Conservation (phyloP, 495 filamentous ascomycete species). For the Trichoderma gamsii region DNA sequence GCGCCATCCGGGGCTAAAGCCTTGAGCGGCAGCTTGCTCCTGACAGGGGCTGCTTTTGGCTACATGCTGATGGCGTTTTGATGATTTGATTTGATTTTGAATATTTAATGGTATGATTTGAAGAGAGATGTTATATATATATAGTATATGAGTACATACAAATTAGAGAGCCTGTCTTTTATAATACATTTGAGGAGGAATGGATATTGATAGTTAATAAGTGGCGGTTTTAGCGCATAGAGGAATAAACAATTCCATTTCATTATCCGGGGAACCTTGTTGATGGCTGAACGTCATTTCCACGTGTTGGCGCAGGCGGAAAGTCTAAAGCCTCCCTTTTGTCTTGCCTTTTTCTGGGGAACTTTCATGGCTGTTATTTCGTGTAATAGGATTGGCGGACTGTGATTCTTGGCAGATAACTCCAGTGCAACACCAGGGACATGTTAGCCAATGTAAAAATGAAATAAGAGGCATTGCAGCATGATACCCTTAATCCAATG, state of each 20-base stretch:
- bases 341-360: background rate
- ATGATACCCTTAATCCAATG: too few species aligned
- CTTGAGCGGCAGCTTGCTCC: background rate
- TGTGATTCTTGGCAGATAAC: background rate
- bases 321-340: constrained; percentile 8
- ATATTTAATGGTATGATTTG: constrained; percentile 5
- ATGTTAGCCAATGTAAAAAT: background rate
- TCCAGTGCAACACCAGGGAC: background rate
- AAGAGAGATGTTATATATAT: constrained; percentile 1
- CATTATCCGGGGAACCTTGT: background rate
- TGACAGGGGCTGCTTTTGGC: background rate
- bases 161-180: background rate
- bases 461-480: too few species aligned
- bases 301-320: background rate
- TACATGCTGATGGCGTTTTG: constrained; percentile 3
- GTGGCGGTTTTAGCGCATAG: background rate
- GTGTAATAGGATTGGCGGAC: background rate
- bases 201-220: background rate
- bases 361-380: background rate
- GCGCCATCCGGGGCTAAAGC: background rate
- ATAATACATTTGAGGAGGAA: background rate
- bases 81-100: background rate
- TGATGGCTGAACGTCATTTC: background rate
- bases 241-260: background rate
- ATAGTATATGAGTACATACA: constrained; percentile 1